Evolutionary conservation across 805 yeast genomes (phyloP), one percentile per base, ranked within the genome.

Genomic region (Candida xiaguanensis): DNA sequence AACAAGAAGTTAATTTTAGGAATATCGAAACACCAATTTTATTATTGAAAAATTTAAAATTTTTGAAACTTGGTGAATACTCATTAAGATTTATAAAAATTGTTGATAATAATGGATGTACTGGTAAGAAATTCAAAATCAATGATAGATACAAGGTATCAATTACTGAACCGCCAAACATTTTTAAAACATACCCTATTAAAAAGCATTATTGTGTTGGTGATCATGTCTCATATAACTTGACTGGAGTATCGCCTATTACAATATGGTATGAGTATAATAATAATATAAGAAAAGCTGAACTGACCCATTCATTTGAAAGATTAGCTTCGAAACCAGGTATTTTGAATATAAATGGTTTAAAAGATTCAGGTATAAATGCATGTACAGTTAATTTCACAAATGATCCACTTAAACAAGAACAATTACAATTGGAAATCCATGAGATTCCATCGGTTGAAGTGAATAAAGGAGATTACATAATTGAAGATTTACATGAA

Each of bases 251-350:
- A 3, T 77, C 95, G 0, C 96, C 96, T 15, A 88, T 88, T 56
- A 74, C 74, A 1, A 74, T 95, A 4, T 75, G 67, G 36, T 93
- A 93, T 56, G 73, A 73, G 19, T 90, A 91, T 64, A 82, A 85
- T 49, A 83, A 74, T 2, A 63, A 67, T 20, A 59, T 61, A 24
- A 79, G 82, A 47, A 75, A 69, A 43, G 82, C 93, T 0, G 71
- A 71, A 19, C 75, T 75, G 59, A 58, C 65, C 7, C 45, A 45
- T 9, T 53, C 61, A 5, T 77, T 77, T 56, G 74, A 77, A 28
- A 73, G 97, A 50, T 61, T 85, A 33, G 96, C 96, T 1, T 76
- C 93, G 0, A 77, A 74, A 36, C 83, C 96, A 0, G 99, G 99
- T n/a, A 67, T 58, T 1, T 65, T 93, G 30, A 63, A 78, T 0